These are phyloP conservation scores for Croton setiger DNA, from an alignment of 441 rosid genomes.

Conservation along the genomic window DNA sequence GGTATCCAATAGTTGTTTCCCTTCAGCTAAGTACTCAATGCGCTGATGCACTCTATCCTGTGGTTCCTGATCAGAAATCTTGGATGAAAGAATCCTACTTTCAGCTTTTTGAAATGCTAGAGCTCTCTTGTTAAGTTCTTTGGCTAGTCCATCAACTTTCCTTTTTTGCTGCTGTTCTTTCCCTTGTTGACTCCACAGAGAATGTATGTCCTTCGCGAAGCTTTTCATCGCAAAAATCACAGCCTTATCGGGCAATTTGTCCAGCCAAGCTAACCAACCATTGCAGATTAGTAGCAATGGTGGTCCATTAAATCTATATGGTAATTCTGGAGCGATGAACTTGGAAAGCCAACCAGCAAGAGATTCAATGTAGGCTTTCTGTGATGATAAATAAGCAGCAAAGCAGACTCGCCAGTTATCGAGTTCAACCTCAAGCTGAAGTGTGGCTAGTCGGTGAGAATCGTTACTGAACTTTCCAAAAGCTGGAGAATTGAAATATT, in stretches of 20 bases:
- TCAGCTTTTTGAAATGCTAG: constrained; percentile 37
- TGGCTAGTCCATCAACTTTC: constrained; percentile 41
- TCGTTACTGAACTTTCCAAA: constrained; percentile 37
- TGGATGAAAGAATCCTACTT: constrained; percentile 34
- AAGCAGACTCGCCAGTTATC: constrained; percentile 46
- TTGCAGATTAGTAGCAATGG: constrained; percentile 38
- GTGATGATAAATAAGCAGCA: constrained; percentile 32
- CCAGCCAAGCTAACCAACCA: constrained; percentile 40
- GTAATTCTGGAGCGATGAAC: constrained; percentile 37
- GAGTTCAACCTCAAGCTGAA: constrained; percentile 51
- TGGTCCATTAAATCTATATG: constrained; percentile 26
- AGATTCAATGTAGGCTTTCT: constrained; percentile 49
- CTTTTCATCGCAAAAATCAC: constrained; percentile 37
- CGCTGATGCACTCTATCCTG: constrained; percentile 17
- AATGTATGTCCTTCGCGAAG: constrained; percentile 37
- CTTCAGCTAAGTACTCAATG: constrained; percentile 31
- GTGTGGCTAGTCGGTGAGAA: constrained; percentile 55
- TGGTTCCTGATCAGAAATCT: constrained; percentile 24
- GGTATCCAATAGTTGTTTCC: constrained; percentile 30
- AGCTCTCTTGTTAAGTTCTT: constrained; percentile 38
- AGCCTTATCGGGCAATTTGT: constrained; percentile 40
- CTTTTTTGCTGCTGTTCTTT: constrained; percentile 55
- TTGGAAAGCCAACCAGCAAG: constrained; percentile 48
- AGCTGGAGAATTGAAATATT: constrained; percentile 30
- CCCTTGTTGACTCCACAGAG: constrained; percentile 46